Evolutionary conservation across 176 grass and related monocot species (phyloP).

Genomic region (Cocos nucifera): DNA sequence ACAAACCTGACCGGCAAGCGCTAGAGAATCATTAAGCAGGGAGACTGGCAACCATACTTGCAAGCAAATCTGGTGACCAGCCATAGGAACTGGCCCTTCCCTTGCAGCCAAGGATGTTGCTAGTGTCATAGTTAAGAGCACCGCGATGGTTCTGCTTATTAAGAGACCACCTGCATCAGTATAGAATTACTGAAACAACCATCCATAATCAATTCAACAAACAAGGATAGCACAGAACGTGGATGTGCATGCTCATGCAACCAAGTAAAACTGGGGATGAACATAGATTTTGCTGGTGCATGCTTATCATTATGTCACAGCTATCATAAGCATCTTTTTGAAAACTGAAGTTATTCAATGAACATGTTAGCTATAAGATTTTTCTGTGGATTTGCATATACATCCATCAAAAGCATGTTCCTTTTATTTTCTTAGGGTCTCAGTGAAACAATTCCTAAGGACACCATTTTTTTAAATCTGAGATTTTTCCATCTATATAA

Average conservation of each 20-base stretch:
- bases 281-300: too few relatives aligned
- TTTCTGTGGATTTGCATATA: too few relatives aligned
- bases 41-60: conserved; percentile 85
- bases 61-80: conserved; percentile 76
- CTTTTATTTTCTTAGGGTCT: too few relatives aligned
- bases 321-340: background rate
- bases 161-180: conserved; percentile 59
- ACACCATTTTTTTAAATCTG: too few relatives aligned
- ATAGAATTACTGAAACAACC: background rate
- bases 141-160: conserved; percentile 71
- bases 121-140: conserved; percentile 57
- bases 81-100: conserved; percentile 87
- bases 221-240: too few relatives aligned
- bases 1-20: conserved; percentile 89
- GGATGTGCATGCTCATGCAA: too few relatives aligned
- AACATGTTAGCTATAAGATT: too few relatives aligned
- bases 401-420: too few relatives aligned
- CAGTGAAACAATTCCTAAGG: too few relatives aligned
- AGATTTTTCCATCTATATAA: too few relatives aligned
- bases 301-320: background rate
- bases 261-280: too few relatives aligned
- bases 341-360: background rate
- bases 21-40: conserved; percentile 82
- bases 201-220: too few relatives aligned
- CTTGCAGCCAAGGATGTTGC: conserved; percentile 69